Conservation (phyloP, 495 filamentous ascomycete species). For the Penicillium malachiteum region DNA sequence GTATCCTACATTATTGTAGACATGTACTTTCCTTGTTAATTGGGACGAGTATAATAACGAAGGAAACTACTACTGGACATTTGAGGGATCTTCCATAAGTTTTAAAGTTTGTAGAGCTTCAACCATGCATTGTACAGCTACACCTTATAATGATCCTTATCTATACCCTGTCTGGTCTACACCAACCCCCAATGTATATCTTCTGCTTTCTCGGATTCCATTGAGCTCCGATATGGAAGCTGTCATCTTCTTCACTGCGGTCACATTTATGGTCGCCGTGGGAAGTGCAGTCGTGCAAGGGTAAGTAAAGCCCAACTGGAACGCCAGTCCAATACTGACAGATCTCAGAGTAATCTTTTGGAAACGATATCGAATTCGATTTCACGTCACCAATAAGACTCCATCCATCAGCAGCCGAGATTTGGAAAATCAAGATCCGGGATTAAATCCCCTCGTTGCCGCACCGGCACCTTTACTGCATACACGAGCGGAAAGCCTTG, state of each 20-base stretch:
- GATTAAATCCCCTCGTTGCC: not conserved
- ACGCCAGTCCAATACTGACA: not conserved
- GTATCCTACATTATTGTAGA: too few species aligned
- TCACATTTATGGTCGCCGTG: constrained; percentile 17
- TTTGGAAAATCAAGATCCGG: constrained; percentile 3
- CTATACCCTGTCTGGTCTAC: constrained; percentile 1
- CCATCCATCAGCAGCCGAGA: constrained; percentile 5
- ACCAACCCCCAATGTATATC: constrained; percentile 1
- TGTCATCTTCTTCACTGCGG: constrained; percentile 12
- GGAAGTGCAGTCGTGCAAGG: constrained; percentile 10
- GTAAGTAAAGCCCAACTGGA: constrained; percentile 2
- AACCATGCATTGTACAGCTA: too few species aligned
- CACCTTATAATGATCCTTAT: too few species aligned
- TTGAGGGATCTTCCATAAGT: too few species aligned
- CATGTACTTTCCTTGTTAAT: too few species aligned
- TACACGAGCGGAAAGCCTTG: constrained; percentile 8
- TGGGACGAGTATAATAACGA: too few species aligned
- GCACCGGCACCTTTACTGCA: constrained; percentile 1
- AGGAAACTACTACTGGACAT: too few species aligned
- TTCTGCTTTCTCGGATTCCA: not conserved
- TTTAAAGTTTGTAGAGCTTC: too few species aligned
- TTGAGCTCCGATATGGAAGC: constrained; percentile 12
- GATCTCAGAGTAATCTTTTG: constrained; percentile 14
- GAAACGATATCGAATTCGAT: constrained; percentile 14
- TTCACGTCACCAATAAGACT: constrained; percentile 15